Conservation (phyloP, 208 protist genomes). For the Perkinsela sp. region DNA sequence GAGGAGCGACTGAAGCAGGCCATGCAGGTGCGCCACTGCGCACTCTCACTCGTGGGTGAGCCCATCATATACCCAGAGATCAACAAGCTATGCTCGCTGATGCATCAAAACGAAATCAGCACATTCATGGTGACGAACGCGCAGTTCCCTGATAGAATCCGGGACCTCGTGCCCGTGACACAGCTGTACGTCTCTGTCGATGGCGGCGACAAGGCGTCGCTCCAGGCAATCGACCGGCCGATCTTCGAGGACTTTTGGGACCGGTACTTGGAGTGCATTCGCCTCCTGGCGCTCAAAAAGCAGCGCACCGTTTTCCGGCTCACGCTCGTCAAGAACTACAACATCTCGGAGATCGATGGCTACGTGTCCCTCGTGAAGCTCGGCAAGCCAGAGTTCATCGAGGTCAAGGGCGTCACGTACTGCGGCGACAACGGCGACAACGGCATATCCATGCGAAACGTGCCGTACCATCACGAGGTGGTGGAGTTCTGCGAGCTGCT, state of each 20-base stretch:
- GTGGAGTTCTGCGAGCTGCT: constrained; percentile 45
- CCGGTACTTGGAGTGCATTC: constrained; percentile 56
- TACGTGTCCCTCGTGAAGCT: constrained; percentile 68
- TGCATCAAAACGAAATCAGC: constrained; percentile 48
- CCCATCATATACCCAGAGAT: constrained; percentile 78
- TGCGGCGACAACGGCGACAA: constrained; percentile 47
- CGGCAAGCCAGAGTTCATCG: constrained; percentile 73
- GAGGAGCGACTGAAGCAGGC: constrained; percentile 37
- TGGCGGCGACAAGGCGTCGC: constrained; percentile 47
- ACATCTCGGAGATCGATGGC: constrained; percentile 48
- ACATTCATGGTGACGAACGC: constrained; percentile 81
- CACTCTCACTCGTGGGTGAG: constrained; percentile 75
- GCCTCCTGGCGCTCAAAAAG: constrained; percentile 31
- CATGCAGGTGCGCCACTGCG: constrained; percentile 56
- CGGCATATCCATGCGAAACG: constrained; percentile 70
- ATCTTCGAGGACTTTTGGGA: constrained; percentile 83
- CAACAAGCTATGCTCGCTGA: constrained; percentile 44
- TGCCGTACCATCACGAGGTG: constrained; percentile 73
- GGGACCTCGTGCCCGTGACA: constrained; percentile 37
- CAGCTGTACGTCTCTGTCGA: constrained; percentile 81
- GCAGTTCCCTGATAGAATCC: constrained; percentile 56
- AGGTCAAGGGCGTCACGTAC: constrained; percentile 78
- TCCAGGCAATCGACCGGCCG: constrained; percentile 65
- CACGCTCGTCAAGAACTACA: constrained; percentile 78
- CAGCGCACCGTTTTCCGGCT: constrained; percentile 84